Evolutionary conservation across 2,329 filamentous ascomycete genomes (phyloP).

Genomic region (Colletotrichum abscissum): DNA sequence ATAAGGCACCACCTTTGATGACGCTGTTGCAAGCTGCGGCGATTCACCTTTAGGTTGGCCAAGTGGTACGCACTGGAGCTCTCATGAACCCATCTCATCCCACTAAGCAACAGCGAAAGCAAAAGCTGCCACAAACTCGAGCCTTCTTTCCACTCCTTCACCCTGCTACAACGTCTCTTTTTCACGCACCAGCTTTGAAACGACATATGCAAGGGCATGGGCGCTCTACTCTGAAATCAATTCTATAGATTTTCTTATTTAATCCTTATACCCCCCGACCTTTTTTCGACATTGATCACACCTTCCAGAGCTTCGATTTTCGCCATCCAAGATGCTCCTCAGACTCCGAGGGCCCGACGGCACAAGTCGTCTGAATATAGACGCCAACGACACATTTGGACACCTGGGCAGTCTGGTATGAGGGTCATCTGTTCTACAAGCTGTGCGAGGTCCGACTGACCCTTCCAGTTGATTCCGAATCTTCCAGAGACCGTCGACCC

Average conservation of each 20-base stretch:
- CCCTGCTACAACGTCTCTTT: conserved; percentile 10
- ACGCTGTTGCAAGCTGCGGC: conserved; percentile 25
- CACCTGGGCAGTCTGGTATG: conserved; percentile 66
- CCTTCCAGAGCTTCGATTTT: background rate
- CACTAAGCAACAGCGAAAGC: conserved; percentile 16
- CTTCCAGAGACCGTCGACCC: conserved; percentile 73
- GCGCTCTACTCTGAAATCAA: background rate
- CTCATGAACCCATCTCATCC: conserved; percentile 10
- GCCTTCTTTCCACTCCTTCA: conserved; percentile 17
- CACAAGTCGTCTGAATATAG: conserved; percentile 86
- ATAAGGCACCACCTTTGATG: conserved; percentile 37
- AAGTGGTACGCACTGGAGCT: conserved; percentile 24
- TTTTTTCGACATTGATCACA: background rate
- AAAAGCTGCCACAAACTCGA: conserved; percentile 7
- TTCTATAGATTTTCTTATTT: conserved; percentile 14
- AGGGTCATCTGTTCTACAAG: background rate
- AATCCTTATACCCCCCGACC: background rate
- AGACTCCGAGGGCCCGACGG: conserved; percentile 92
- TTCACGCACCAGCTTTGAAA: background rate
- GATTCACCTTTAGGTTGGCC: conserved; percentile 4
- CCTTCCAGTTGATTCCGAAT: conserved; percentile 63
- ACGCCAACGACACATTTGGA: conserved; percentile 78
- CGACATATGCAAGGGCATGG: conserved; percentile 2
- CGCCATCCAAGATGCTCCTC: conserved; percentile 74
- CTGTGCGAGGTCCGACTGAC: conserved; percentile 33